Evolutionary conservation across 2,329 filamentous ascomycete genomes (phyloP).

Genomic region (Calonectria leucothoes): DNA sequence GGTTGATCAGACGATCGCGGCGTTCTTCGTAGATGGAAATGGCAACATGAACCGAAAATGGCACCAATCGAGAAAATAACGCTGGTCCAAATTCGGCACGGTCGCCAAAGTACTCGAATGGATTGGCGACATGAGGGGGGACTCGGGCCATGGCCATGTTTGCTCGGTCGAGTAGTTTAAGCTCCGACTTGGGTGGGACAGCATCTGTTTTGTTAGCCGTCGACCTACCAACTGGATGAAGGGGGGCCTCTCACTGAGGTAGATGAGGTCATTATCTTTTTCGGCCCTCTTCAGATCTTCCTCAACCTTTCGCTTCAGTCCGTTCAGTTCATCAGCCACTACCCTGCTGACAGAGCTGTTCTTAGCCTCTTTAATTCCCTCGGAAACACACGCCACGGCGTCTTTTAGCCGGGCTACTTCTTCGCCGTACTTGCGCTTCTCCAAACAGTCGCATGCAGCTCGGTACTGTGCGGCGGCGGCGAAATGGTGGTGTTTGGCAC

Average conservation of each 20-base stretch:
- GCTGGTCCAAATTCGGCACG: conserved; percentile 84
- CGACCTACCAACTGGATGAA: fast-evolving
- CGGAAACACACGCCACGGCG: conserved; percentile 83
- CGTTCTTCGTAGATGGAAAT: conserved; percentile 96
- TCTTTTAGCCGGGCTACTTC: conserved; percentile 90
- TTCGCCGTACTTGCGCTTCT: conserved; percentile 95
- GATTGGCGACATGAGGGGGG: conserved; percentile 84
- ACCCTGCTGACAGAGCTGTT: conserved; percentile 81
- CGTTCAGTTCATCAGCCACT: conserved; percentile 85
- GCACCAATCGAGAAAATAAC: conserved; percentile 90
- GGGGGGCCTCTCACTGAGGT: conserved; percentile 71
- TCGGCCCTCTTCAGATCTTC: conserved; percentile 93
- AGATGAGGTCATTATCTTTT: conserved; percentile 97
- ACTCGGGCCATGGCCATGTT: conserved; percentile 86
- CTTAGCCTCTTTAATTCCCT: conserved; percentile 85
- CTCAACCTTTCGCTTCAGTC: conserved; percentile 82
- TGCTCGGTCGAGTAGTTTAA: conserved; percentile 86
- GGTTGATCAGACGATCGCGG: conserved; percentile 89
- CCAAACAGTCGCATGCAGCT: conserved; percentile 88
- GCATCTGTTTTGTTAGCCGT: conserved; percentile 63
- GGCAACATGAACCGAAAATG: conserved; percentile 94
- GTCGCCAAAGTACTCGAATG: conserved; percentile 83
- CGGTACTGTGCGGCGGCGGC: conserved; percentile 94
- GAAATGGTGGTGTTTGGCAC: conserved; percentile 97
- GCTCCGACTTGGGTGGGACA: conserved; percentile 88